These are phyloP conservation scores for Mycena latifolia DNA, from an alignment of 768 basidiomycete species.

Conservation along the genomic window DNA sequence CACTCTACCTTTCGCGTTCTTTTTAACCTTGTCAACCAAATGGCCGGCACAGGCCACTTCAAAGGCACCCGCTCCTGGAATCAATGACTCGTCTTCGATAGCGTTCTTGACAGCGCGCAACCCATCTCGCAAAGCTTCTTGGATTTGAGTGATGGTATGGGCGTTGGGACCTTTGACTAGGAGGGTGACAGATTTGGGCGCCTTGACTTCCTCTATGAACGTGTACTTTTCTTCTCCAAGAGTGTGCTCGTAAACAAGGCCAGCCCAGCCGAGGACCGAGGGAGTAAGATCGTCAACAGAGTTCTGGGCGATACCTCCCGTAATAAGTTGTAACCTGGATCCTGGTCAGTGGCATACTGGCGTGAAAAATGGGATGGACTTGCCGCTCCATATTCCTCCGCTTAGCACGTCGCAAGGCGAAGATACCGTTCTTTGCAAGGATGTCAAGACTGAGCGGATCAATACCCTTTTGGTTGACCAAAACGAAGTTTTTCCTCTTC, in stretches of 20 bases:
- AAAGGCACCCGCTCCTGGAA: constrained; percentile 99
- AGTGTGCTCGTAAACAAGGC: constrained; percentile 98
- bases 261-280: constrained; percentile 95
- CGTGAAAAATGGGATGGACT: constrained; percentile 36
- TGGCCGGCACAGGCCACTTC: constrained; percentile 93
- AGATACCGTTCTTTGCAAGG: constrained; percentile 95
- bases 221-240: constrained; percentile 99
- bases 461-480: constrained; percentile 99
- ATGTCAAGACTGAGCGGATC: constrained; percentile 97
- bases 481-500: constrained; percentile 88
- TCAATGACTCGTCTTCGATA: constrained; percentile 87
- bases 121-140: constrained; percentile 98
- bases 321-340: constrained; percentile 88
- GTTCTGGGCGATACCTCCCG: constrained; percentile 96
- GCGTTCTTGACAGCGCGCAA: constrained; percentile 97
- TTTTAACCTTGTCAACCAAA: constrained; percentile 83
- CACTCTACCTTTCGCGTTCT: constrained; percentile 89
- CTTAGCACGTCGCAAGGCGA: constrained; percentile 95
- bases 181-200: constrained; percentile 94
- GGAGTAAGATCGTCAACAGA: constrained; percentile 97
- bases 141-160: constrained; percentile 96
- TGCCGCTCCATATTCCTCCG: constrained; percentile 99
- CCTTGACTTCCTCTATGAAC: constrained; percentile 96
- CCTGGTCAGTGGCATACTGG: background rate
- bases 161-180: constrained; percentile 98